Conservation (phyloP, 805 yeast species). For the Zygosaccharomyces rouxii region DNA sequence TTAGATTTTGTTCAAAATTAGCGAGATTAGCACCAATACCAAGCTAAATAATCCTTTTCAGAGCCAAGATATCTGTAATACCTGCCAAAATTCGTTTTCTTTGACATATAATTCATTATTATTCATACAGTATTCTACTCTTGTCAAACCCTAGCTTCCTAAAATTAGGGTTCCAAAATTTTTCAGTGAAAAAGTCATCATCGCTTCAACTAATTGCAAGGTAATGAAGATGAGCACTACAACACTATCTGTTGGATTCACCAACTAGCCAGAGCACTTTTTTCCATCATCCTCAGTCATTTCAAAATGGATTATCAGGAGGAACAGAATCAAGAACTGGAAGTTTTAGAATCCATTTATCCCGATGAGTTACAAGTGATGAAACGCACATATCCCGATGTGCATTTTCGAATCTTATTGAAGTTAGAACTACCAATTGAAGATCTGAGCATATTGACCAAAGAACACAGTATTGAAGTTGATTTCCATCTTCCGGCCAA, state of each 20-base stretch:
- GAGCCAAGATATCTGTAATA: too few species aligned
- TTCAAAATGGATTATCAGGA: constrained; percentile 63
- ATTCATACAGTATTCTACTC: not conserved
- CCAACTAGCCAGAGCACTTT: too few species aligned
- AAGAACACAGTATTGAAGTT: constrained; percentile 52
- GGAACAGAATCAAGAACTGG: constrained; percentile 87
- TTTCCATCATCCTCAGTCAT: too few species aligned
- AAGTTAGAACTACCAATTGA: constrained; percentile 45
- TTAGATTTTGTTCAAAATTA: too few species aligned
- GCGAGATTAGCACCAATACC: too few species aligned
- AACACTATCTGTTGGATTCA: not conserved
- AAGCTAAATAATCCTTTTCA: too few species aligned
- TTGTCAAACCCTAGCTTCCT: not conserved
- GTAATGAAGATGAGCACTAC: not conserved
- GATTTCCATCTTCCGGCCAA: constrained; percentile 67
- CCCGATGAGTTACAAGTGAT: constrained; percentile 70
- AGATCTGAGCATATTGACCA: constrained; percentile 40
- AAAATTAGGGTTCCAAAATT: not conserved
- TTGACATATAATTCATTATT: too few species aligned
- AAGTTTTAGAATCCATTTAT: constrained; percentile 83
- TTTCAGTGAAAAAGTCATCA: not conserved
- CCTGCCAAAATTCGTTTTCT: too few species aligned
- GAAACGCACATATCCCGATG: constrained; percentile 46
- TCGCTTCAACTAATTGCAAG: not conserved
- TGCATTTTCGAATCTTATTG: constrained; percentile 41